Evolutionary conservation across 768 basidiomycete genomes (phyloP).

Genomic region (Kockovaella imperatae): DNA sequence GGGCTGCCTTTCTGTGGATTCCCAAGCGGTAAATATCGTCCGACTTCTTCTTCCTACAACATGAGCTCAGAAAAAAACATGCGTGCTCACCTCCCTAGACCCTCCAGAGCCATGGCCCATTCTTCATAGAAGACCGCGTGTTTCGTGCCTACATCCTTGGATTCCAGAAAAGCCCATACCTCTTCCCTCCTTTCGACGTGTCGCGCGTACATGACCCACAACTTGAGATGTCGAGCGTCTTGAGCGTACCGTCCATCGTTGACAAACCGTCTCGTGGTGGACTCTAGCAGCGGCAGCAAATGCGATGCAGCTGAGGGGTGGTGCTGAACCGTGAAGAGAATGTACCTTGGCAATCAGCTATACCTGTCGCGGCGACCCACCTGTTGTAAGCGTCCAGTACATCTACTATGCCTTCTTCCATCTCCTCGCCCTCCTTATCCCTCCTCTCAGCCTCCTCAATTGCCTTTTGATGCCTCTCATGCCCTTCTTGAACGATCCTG

Average conservation of each 20-base stretch:
- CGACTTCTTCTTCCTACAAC: conserved; percentile 62
- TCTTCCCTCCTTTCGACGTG: conserved; percentile 66
- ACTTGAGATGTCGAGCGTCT: conserved; percentile 80
- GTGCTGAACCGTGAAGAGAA: conserved; percentile 78
- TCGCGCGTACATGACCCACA: conserved; percentile 83
- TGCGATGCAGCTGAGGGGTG: conserved; percentile 71
- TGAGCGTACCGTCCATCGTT: conserved; percentile 68
- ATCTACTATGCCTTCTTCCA: conserved; percentile 63
- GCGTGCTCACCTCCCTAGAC: conserved; percentile 61
- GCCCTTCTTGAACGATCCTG: conserved; percentile 46
- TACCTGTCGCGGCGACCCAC: conserved; percentile 40
- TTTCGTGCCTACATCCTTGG: conserved; percentile 77
- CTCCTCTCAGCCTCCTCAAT: conserved; percentile 45
- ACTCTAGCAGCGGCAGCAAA: conserved; percentile 70
- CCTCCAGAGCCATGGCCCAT: conserved; percentile 72
- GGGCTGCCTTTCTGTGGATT: conserved; percentile 70
- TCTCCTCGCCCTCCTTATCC: conserved; percentile 45
- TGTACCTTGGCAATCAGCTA: conserved; percentile 45
- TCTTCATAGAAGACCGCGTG: conserved; percentile 82
- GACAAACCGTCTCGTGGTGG: conserved; percentile 72
- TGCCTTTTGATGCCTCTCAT: conserved; percentile 41
- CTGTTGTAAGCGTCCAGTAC: conserved; percentile 75
- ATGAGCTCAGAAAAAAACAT: background rate
- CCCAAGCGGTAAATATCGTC: conserved; percentile 74
- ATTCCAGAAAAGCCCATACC: conserved; percentile 77